Evolutionary conservation across 306 rosid genomes (phyloP).

Genomic region (Geum urbanum): DNA sequence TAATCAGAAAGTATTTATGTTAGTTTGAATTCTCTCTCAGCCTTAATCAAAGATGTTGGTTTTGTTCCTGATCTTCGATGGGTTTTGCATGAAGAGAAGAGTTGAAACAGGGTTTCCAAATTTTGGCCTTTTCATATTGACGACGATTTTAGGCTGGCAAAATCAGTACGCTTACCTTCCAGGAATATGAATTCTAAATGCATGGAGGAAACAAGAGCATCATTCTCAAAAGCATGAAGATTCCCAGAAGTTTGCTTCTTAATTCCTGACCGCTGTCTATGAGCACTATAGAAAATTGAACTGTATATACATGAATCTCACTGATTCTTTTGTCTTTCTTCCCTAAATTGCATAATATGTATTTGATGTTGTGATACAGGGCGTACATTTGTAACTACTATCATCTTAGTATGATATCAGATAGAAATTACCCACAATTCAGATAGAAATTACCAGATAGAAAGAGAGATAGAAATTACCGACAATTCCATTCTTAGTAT

Average conservation of each 20-base stretch:
- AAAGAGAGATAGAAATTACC: conserved; percentile 12
- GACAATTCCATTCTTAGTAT: conserved; percentile 11
- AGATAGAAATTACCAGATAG: conserved; percentile 12
- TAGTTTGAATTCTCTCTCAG: conserved; percentile 31
- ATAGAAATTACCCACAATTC: conserved; percentile 8
- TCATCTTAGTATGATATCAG: no score
- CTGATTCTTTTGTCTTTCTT: background rate
- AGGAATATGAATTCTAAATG: background rate
- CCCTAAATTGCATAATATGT: background rate
- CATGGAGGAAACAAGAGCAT: background rate
- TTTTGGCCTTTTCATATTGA: background rate
- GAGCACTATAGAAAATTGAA: background rate
- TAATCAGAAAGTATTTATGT: conserved; percentile 33
- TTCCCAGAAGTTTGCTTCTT: background rate
- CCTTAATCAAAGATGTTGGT: conserved; percentile 32
- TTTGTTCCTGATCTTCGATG: conserved; percentile 18
- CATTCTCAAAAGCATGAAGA: background rate
- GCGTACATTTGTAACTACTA: background rate
- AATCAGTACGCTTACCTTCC: background rate
- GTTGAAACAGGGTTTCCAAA: background rate
- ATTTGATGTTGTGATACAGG: background rate
- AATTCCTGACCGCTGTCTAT: background rate
- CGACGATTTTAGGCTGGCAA: background rate
- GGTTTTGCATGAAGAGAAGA: conserved; percentile 21
- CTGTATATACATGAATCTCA: background rate